A percentile compares a stretch with the other conserved stretches of the same genome.
These are phyloP conservation scores for Brassica carinata DNA, from an alignment of 345 rosid genomes.

Conservation along the genomic window DNA sequence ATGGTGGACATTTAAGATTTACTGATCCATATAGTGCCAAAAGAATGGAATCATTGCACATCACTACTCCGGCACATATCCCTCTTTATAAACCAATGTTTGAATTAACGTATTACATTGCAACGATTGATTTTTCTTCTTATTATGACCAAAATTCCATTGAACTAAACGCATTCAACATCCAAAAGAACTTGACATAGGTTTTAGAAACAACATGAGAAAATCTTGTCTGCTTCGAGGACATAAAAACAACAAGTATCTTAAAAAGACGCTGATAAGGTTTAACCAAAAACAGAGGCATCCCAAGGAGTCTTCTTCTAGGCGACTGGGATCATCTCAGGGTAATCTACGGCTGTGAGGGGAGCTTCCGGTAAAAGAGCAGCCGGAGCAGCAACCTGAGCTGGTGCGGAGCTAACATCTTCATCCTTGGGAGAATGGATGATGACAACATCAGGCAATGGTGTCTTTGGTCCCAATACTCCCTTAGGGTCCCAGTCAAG, in stretches of 20 bases:
- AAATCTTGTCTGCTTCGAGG: not conserved
- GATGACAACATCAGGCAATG: not conserved
- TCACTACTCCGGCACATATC: not conserved
- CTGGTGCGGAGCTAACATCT: not conserved
- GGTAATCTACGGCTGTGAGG: not conserved
- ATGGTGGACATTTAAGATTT: not conserved
- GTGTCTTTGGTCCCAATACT: not conserved
- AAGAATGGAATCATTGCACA: not conserved
- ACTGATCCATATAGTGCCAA: not conserved
- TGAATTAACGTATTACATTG: not conserved
- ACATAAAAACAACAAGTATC: not conserved
- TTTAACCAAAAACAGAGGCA: not conserved
- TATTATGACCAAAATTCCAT: not conserved
- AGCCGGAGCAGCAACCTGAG: not conserved
- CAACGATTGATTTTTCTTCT: not conserved
- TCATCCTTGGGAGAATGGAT: not conserved
- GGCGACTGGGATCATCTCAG: not conserved
- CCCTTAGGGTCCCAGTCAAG: not conserved
- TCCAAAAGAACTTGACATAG: not conserved
- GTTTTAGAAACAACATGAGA: not conserved
- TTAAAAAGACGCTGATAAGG: not conserved
- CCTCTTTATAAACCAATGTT: not conserved
- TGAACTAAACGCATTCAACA: not conserved
- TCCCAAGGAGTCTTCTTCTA: not conserved
- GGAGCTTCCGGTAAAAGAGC: not conserved